A percentile compares a stretch with the other conserved stretches of the same genome.
phyloP scores from a whole-genome alignment of 768 basidiomycete genomes.

The Rhodotorula paludigena region DNA sequence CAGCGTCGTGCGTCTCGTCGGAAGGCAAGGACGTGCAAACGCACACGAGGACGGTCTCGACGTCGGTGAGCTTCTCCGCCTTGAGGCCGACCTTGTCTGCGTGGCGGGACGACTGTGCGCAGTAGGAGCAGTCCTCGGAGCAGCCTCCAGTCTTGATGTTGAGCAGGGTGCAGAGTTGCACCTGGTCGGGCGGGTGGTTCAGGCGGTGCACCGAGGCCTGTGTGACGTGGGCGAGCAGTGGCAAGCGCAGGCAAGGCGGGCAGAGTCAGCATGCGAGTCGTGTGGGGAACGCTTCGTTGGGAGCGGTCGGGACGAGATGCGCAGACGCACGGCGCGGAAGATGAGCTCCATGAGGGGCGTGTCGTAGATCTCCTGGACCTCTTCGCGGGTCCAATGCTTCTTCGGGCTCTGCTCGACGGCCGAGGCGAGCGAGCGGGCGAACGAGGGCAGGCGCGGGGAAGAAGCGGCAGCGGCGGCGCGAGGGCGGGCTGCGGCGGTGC shows the following conservation, averaged over 20 bases:
- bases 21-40: background rate
- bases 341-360: constrained; percentile 80
- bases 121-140: constrained; percentile 95
- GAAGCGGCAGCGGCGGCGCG: background rate
- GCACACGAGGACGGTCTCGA: constrained; percentile 78
- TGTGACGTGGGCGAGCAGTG: background rate
- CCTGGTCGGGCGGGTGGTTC: constrained; percentile 79
- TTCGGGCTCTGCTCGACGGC: constrained; percentile 4
- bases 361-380: constrained; percentile 82
- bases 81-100: constrained; percentile 66
- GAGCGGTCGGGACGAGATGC: background rate
- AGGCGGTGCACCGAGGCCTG: constrained; percentile 68
- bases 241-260: background rate
- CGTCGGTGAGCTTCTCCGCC: constrained; percentile 76
- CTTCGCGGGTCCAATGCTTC: constrained; percentile 61
- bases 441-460: background rate
- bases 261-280: background rate
- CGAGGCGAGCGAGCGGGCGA: constrained; percentile 22
- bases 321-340: constrained; percentile 63
- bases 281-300: background rate
- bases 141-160: constrained; percentile 99
- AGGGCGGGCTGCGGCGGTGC: background rate
- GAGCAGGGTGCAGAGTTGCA: constrained; percentile 95
- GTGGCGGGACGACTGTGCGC: constrained; percentile 94
- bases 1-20: background rate